A percentile compares a stretch with the other conserved stretches of the same genome.
Evolutionary conservation across 345 rosid species (phyloP).

Genomic region (Acer negundo): DNA sequence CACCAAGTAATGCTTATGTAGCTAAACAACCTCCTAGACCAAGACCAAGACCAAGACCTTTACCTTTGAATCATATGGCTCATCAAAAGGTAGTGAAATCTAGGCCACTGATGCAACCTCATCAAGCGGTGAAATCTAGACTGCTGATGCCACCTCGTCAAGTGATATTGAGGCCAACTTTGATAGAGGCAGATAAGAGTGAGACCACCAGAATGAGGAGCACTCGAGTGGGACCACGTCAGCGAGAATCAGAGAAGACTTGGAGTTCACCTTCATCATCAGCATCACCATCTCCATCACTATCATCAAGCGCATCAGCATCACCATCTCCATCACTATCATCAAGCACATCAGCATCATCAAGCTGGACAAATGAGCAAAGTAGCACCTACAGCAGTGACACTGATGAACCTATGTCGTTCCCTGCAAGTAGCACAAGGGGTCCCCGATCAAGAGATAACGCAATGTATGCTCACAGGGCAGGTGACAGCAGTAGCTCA

Average conservation of each 20-base stretch:
- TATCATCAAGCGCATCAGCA: no score
- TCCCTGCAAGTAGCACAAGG: background rate
- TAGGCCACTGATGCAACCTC: slow-evolving; percentile 18
- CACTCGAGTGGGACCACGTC: background rate
- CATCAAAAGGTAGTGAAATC: slow-evolving; percentile 18
- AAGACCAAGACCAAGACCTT: background rate
- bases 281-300: background rate
- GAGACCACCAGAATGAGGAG: background rate
- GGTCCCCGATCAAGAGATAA: background rate
- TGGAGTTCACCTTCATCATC: slow-evolving; percentile 8
- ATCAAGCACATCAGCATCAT: slow-evolving; percentile 11
- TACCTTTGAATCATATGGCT: background rate
- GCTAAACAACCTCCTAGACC: slow-evolving; percentile 6
- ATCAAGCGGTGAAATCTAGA: slow-evolving; percentile 24
- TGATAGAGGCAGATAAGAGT: slow-evolving; percentile 8
- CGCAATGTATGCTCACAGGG: background rate
- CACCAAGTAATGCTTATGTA: slow-evolving; percentile 8
- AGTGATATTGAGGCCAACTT: slow-evolving; percentile 27
- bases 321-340: background rate
- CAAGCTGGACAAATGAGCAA: slow-evolving; percentile 31
- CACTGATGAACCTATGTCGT: slow-evolving; percentile 17
- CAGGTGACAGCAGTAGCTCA: no score
- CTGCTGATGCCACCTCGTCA: slow-evolving; percentile 19
- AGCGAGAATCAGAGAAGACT: slow-evolving; percentile 19
- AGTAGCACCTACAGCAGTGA: slow-evolving; percentile 30